Conservation (phyloP, 495 filamentous ascomycete species). For the Cercophora scortea region DNA sequence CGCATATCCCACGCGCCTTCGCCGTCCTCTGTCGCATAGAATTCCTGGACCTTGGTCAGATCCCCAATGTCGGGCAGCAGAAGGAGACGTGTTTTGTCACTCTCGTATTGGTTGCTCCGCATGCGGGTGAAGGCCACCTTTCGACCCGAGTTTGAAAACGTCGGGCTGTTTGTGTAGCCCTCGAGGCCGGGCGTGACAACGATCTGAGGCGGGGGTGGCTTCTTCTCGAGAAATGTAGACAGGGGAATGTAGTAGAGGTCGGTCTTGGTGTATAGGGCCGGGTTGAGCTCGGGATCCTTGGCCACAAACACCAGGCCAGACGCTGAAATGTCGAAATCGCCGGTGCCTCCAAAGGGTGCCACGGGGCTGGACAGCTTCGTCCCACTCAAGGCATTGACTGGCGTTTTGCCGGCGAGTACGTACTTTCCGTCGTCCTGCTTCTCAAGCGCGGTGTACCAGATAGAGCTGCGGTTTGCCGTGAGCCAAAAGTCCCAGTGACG, state of each 20-base stretch:
- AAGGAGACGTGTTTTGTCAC: conserved; percentile 75
- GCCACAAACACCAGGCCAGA: conserved; percentile 70
- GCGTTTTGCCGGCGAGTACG: conserved; percentile 26
- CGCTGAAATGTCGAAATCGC: conserved; percentile 50
- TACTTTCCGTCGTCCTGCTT: conserved; percentile 31
- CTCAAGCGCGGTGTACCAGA: conserved; percentile 65
- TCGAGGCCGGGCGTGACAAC: conserved; percentile 44
- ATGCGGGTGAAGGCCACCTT: conserved; percentile 75
- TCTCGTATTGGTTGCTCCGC: conserved; percentile 77
- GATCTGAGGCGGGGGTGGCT: conserved; percentile 35
- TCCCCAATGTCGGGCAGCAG: conserved; percentile 52
- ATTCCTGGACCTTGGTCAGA: conserved; percentile 53
- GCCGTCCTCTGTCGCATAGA: conserved; percentile 54
- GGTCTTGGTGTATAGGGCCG: conserved; percentile 74
- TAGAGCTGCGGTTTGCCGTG: conserved; percentile 57
- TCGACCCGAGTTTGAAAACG: conserved; percentile 66
- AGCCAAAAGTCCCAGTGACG: conserved; percentile 73
- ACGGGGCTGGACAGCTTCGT: conserved; percentile 54
- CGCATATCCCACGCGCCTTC: conserved; percentile 60
- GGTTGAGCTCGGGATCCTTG: conserved; percentile 71
- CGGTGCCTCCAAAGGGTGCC: conserved; percentile 45
- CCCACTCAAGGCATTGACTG: conserved; percentile 53
- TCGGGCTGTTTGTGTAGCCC: conserved; percentile 69
- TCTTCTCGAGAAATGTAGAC: conserved; percentile 44
- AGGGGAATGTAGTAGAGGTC: conserved; percentile 68